Evolutionary conservation across 805 yeast species (phyloP).

Genomic region (Yarrowia porcina): DNA sequence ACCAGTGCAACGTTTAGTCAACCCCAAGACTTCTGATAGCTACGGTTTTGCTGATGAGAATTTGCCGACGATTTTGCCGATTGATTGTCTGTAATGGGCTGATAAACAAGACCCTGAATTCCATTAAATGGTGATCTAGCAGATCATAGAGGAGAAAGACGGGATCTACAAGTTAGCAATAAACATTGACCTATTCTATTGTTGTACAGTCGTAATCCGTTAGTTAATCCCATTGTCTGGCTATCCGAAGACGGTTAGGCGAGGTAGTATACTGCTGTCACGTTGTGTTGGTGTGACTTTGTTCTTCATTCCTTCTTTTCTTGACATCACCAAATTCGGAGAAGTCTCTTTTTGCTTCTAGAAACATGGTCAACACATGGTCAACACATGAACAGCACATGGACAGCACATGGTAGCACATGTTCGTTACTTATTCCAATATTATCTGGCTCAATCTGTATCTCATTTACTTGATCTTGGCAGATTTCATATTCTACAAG

Average conservation of each 20-base stretch:
- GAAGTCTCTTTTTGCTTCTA: too few species aligned
- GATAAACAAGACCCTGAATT: neutral
- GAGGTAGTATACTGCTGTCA: neutral
- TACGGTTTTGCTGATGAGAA: too few species aligned
- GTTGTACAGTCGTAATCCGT: constrained; percentile 1
- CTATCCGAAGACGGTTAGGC: neutral
- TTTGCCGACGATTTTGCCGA: neutral
- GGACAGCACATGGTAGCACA: too few species aligned
- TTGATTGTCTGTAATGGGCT: neutral
- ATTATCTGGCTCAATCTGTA: neutral
- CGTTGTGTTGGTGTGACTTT: neutral
- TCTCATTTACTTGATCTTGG: neutral
- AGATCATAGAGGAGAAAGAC: neutral
- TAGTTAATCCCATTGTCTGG: neutral
- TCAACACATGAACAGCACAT: too few species aligned
- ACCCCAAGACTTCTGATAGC: too few species aligned
- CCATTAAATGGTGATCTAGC: neutral
- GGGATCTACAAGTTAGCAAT: neutral
- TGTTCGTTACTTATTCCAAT: neutral
- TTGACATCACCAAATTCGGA: too few species aligned
- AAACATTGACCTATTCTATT: neutral
- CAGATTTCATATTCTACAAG: neutral
- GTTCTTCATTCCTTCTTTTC: neutral
- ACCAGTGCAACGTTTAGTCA: neutral
- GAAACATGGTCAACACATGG: too few species aligned